phyloP scores from a whole-genome alignment of 768 basidiomycete genomes.

The Tulasnella sp. region DNA sequence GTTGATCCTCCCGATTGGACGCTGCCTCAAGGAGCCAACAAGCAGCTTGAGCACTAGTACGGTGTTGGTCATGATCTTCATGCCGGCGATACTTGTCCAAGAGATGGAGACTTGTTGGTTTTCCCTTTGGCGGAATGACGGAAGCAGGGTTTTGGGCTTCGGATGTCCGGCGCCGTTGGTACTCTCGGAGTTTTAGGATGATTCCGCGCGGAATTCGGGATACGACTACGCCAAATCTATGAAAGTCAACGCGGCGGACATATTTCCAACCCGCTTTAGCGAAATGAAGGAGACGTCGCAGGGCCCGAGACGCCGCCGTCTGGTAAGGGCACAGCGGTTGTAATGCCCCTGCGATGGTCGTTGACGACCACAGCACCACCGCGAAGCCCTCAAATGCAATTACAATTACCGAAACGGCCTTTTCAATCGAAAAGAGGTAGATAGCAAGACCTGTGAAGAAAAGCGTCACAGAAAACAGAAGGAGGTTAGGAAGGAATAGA shows the following conservation, averaged over 20 bases:
- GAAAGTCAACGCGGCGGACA: neutral
- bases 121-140: neutral
- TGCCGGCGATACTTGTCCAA: too few species aligned
- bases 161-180: too few species aligned
- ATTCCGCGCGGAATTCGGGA: neutral
- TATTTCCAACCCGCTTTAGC: neutral
- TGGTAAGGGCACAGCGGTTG: constrained; percentile 3
- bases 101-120: neutral
- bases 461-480: neutral
- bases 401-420: neutral
- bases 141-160: neutral
- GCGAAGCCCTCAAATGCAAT: neutral
- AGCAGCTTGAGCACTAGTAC: too few species aligned
- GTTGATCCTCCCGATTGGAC: too few species aligned
- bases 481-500: neutral
- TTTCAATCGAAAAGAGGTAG: neutral
- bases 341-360: neutral
- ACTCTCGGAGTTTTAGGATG: neutral
- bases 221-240: neutral
- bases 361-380: neutral
- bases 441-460: neutral
- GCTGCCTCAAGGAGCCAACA: too few species aligned
- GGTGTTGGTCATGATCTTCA: too few species aligned
- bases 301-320: neutral
- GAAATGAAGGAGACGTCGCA: neutral